These are phyloP conservation scores for Fusarium sp. DNA, from an alignment of 2,329 filamentous ascomycete species.

Conservation along the genomic window DNA sequence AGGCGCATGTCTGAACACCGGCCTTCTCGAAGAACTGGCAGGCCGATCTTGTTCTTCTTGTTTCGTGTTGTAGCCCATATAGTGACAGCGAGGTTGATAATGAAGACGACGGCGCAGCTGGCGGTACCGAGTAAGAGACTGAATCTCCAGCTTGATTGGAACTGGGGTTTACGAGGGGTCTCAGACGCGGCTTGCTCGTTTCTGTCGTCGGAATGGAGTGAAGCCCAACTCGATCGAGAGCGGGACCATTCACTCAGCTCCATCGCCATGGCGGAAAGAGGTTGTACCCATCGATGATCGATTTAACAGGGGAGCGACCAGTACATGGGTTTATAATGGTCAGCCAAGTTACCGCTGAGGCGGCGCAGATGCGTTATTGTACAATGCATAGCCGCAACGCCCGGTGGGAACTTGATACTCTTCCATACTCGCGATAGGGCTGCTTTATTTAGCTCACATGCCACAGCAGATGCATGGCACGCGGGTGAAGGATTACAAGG, in stretches of 20 bases:
- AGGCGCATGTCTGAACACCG: background rate
- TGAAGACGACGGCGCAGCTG: background rate
- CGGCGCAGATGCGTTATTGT: too few relatives aligned
- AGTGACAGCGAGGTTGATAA: background rate
- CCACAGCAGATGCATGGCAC: too few relatives aligned
- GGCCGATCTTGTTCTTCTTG: background rate
- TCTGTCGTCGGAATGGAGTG: background rate
- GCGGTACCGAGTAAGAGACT: background rate
- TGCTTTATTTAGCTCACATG: too few relatives aligned
- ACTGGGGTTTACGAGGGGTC: background rate
- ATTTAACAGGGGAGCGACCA: background rate
- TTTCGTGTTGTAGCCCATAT: background rate
- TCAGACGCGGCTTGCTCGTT: background rate
- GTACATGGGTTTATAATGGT: background rate
- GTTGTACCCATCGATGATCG: background rate
- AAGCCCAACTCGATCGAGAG: background rate
- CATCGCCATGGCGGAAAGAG: background rate
- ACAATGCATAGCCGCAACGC: too few relatives aligned
- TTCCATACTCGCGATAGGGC: too few relatives aligned
- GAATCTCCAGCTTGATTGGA: conserved; percentile 1
- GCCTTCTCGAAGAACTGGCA: background rate
- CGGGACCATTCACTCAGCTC: background rate
- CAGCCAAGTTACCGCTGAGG: too few relatives aligned
- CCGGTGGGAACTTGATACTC: too few relatives aligned
- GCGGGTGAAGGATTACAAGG: too few relatives aligned